A percentile compares a stretch with the other conserved stretches of the same genome.
Conservation (phyloP, 2,329 filamentous ascomycete genomes). For the Aspergillus viridinutans region DNA sequence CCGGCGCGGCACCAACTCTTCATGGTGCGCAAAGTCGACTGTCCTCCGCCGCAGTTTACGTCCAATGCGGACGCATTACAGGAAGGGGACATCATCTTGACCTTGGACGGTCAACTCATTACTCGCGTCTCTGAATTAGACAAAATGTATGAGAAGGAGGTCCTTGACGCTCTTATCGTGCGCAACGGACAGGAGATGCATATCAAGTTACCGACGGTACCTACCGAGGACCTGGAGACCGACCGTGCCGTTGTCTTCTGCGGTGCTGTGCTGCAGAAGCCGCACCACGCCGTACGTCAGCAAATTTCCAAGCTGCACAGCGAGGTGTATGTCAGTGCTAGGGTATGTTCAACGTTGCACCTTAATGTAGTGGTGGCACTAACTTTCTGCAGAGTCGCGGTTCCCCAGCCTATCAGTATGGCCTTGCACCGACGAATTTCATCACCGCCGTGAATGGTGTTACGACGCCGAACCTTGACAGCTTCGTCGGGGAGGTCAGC, state of each 20-base stretch:
- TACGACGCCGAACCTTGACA: conserved; percentile 73
- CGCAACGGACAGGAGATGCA: conserved; percentile 75
- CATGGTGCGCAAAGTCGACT: conserved; percentile 90
- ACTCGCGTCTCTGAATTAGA: conserved; percentile 91
- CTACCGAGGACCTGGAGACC: conserved; percentile 87
- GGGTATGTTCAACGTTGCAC: conserved; percentile 39
- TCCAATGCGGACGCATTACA: conserved; percentile 60
- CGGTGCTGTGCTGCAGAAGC: conserved; percentile 85
- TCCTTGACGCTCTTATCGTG: conserved; percentile 79
- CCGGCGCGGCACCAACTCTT: conserved; percentile 93
- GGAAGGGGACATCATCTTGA: conserved; percentile 90
- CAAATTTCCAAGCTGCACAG: conserved; percentile 96
- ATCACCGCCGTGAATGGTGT: conserved; percentile 93
- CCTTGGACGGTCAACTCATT: conserved; percentile 85
- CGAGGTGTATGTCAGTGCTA: conserved; percentile 90
- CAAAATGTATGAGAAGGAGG: conserved; percentile 87
- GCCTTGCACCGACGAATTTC: conserved; percentile 93
- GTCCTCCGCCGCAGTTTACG: conserved; percentile 47
- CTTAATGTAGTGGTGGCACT: conserved; percentile 5
- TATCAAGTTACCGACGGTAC: conserved; percentile 76
- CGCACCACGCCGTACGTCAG: conserved; percentile 93
- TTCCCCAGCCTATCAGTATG: conserved; percentile 82
- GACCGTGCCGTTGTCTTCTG: conserved; percentile 91
- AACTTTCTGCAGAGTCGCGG: conserved; percentile 58
- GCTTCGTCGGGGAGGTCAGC: conserved; percentile 75